These are phyloP conservation scores for Sonneratia alba DNA, from an alignment of 345 rosid species.

Conservation along the genomic window DNA sequence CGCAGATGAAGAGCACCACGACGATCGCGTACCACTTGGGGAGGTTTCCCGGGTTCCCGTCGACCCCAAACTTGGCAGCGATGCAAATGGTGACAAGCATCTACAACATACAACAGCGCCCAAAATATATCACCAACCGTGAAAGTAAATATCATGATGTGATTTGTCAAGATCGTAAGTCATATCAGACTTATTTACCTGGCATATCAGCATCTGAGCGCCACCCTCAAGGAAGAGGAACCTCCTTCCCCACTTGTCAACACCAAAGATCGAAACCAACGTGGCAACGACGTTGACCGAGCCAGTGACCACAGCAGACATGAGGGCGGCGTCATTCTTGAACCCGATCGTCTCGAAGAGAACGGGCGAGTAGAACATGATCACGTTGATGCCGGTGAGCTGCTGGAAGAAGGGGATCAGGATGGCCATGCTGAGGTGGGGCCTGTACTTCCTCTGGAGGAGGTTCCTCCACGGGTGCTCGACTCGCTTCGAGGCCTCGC, in stretches of 20 bases:
- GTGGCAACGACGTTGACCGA: conserved; percentile 58
- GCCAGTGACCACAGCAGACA: conserved; percentile 85
- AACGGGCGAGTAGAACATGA: conserved; percentile 91
- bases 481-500: conserved; percentile 57
- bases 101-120: conserved; percentile 13
- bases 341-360: conserved; percentile 75
- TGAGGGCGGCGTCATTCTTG: conserved; percentile 49
- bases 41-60: conserved; percentile 48
- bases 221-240: conserved; percentile 80
- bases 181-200: conserved; percentile 26
- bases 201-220: conserved; percentile 66
- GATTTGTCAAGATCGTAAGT: too few species aligned
- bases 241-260: conserved; percentile 84
- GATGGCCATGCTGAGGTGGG: conserved; percentile 68
- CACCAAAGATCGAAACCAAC: conserved; percentile 59
- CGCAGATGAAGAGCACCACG: conserved; percentile 80
- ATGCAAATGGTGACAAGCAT: conserved; percentile 53
- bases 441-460: conserved; percentile 68
- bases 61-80: conserved; percentile 64
- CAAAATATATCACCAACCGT: background rate
- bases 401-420: conserved; percentile 82
- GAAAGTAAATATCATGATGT: too few species aligned
- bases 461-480: conserved; percentile 79
- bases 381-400: conserved; percentile 72
- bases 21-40: conserved; percentile 80